Evolutionary conservation across 768 basidiomycete genomes (phyloP), one percentile per base, ranked within the genome.

Genomic region (Saitozyma sp.): DNA sequence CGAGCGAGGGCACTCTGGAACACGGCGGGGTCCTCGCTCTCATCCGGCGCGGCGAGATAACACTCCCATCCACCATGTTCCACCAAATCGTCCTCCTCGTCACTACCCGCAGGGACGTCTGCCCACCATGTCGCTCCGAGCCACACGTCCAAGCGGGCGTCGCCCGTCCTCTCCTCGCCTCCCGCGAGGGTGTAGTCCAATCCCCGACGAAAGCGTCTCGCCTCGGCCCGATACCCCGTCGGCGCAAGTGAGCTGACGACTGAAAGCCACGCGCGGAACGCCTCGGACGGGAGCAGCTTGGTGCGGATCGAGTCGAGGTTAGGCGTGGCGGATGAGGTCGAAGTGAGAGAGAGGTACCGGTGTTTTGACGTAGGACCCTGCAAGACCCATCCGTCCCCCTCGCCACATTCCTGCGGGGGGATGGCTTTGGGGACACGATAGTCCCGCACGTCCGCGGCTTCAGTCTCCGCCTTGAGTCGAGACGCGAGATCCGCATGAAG

Each of bases 41-140:
- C 92, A 65, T 94, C 88, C 66, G 95, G 92, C 48, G 91, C 90
- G 1, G 92, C 90, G 86, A 96, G 89, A 79, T 97, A 98, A 75
- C 92, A 93, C 88, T 97, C 93, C 93, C 94, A 97, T 16, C 91
- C 95, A 52, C 95, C 95, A 86, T 64, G 76, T 69, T 74, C 80
- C 37, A 70, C 68, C 45, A 80, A 72, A 14, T 66, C 69, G 42
- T 78, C 77, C 57, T 73, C 73, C 52, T 69, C 71, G 43, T 74
- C 73, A 29, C 64, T 67, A 10, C 69, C 72, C 16, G 68, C 65
- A 9, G 58, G 63, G 3, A 73, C 73, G 58, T 67, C 78, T 0
- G 69, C 76, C 78, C 78, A 74, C 38, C 92, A 92, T 13, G 92
- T 97, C 65, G 95, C 79, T 3, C 90, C 91, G 13, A 98, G 84